Evolutionary conservation across 768 basidiomycete genomes (phyloP).

Genomic region (Tulasnella sp.): DNA sequence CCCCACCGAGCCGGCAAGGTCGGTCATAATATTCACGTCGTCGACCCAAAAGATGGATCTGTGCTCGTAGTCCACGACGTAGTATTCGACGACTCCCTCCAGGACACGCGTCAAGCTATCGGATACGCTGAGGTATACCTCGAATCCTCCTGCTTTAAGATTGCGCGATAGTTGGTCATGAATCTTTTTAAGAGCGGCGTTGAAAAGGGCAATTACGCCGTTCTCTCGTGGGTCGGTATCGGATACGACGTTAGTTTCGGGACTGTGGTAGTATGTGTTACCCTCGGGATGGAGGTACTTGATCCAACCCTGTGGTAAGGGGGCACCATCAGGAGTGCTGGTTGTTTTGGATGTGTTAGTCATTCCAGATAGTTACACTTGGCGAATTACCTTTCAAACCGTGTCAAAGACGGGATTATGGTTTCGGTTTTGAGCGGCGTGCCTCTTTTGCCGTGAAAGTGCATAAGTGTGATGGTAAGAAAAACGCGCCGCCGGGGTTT

Average conservation of each 20-base stretch:
- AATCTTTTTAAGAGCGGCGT: background rate
- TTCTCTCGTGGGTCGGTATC: background rate
- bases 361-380: too few relatives aligned
- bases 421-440: background rate
- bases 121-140: background rate
- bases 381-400: background rate
- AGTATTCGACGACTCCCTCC: background rate
- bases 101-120: too few relatives aligned
- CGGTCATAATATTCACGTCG: background rate
- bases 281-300: background rate
- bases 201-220: background rate
- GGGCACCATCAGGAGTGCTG: background rate
- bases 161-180: background rate
- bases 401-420: background rate
- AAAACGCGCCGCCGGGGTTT: background rate
- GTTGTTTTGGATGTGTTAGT: background rate
- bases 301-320: background rate
- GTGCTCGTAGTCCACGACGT: slow-evolving; percentile 4
- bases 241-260: background rate
- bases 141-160: background rate
- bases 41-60: background rate
- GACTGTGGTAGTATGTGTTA: background rate
- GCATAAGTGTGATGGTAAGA: background rate
- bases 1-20: background rate
- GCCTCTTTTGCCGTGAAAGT: background rate